These are phyloP conservation scores for Centaurea solstitialis DNA, from an alignment of 129 eudicot genomes.

Conservation along the genomic window DNA sequence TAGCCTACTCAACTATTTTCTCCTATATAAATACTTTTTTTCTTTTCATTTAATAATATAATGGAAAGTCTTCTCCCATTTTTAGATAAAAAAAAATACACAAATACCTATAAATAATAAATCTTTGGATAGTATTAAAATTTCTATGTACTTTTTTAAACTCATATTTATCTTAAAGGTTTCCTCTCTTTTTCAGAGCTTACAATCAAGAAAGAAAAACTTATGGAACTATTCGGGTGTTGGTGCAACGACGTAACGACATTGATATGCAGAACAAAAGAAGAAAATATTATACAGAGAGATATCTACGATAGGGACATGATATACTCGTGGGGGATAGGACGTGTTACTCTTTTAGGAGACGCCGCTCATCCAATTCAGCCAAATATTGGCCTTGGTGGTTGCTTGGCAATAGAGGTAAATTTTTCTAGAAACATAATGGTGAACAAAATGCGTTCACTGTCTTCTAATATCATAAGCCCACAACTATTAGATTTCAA, in stretches of 20 bases:
- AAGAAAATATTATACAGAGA: conserved; percentile 30
- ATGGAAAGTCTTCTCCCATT: too few species aligned
- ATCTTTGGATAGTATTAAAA: not conserved
- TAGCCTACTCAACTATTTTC: too few species aligned
- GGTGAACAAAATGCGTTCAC: not conserved
- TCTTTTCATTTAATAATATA: too few species aligned
- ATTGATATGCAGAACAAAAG: conserved; percentile 29
- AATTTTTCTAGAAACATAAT: not conserved
- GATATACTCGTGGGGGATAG: conserved; percentile 42
- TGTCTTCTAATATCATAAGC: not conserved
- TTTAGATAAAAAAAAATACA: too few species aligned
- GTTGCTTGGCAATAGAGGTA: conserved; percentile 60
- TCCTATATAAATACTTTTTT: too few species aligned
- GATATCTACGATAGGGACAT: conserved; percentile 45
- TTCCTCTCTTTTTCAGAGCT: not conserved
- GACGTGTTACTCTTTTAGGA: conserved; percentile 48
- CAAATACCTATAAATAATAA: too few species aligned
- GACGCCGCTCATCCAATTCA: conserved; percentile 50
- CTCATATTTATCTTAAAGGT: not conserved
- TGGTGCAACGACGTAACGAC: conserved; percentile 38
- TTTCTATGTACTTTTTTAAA: not conserved
- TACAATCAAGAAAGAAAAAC: conserved; percentile 28
- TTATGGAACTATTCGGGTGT: conserved; percentile 31
- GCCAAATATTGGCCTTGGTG: conserved; percentile 53
- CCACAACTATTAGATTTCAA: not conserved